Percentiles rank a stretch among this genome's conserved stretches.
phyloP scores from a whole-genome alignment of 352 stramenopile species.

The Phytophthora fragariae region DNA sequence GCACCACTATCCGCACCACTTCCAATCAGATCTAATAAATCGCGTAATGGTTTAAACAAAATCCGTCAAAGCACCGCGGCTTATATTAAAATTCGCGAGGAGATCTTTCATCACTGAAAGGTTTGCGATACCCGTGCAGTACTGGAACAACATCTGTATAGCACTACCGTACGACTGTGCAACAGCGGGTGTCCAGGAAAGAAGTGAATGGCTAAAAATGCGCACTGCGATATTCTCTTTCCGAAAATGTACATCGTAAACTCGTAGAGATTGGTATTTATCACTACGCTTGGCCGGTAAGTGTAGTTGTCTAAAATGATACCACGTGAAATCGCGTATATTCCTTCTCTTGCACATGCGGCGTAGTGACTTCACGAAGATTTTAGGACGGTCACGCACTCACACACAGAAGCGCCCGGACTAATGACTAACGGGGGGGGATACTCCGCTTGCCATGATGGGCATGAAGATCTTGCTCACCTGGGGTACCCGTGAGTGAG shows the following conservation, averaged over 20 bases:
- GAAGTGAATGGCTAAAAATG: not conserved
- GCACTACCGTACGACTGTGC: not conserved
- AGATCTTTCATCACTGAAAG: not conserved
- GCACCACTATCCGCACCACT: not conserved
- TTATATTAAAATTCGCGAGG: not conserved
- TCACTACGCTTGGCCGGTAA: not conserved
- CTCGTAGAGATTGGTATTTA: not conserved
- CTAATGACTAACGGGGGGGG: too few relatives aligned
- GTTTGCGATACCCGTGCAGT: not conserved
- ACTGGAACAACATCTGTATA: slow-evolving; percentile 2
- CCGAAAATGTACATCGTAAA: not conserved
- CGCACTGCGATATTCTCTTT: not conserved
- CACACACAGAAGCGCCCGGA: too few relatives aligned
- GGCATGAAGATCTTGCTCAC: too few relatives aligned
- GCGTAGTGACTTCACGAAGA: too few relatives aligned
- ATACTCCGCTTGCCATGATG: too few relatives aligned
- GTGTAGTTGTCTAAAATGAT: slow-evolving; percentile 6
- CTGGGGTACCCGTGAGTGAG: too few relatives aligned
- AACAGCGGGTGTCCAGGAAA: not conserved
- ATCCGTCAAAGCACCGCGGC: not conserved
- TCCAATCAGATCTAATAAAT: not conserved
- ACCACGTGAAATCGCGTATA: not conserved
- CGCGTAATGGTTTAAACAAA: slow-evolving; percentile 5
- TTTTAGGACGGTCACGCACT: too few relatives aligned
- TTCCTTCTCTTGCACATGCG: not conserved